Base-by-base conservation (phyloP, 208 protist genomes). In the Crithidia sp. region DNA sequence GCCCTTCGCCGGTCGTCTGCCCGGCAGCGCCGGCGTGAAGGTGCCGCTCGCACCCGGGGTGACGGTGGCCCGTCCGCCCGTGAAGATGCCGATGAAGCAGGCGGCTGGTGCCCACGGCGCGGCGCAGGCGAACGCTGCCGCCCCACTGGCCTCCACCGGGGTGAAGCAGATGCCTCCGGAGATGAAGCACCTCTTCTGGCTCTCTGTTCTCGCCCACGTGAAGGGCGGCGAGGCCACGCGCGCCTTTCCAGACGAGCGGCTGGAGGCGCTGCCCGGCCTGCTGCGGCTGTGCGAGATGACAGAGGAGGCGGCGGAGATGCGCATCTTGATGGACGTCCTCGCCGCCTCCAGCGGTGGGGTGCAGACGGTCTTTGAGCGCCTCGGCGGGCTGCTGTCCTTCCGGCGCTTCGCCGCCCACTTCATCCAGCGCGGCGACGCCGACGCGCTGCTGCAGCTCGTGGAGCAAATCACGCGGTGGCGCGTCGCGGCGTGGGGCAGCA, bases 221-320 rank as follows among this genome's bases (percentile, higher is more conserved):
- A 91, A 88, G 56, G 88, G 88, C 39, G 74, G 82, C 1, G 81
- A 81, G 16, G 71, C 78, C 7, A 69, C 56, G 0, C 75, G 72
- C 14, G 84, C 80, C n/a, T 92, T 94, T 71, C 84, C 86, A 2
- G 85, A 92, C 10, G 82, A 92, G 2, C 82, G 88, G 40, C 60
- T 78, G 13, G 58, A 82, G 57, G 77, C 76, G 10, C 76, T 93
- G 53, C 74, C 86, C 0, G 85, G 77, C 2, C 85, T 95, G 65
- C 85, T 91, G 63, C 86, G 86, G 2, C 75, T 95, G 50, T 93
- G 88, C 57, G 86, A 95, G 69, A 87, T 85, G 47, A 86, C 86
- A 7, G 79, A 89, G 36, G 70, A 71, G 54, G 59, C 80, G 43
- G 76, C 84, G 57, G 86, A 95, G 65, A 88, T 93, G 76, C 55